A percentile compares a stretch with the other conserved stretches of the same genome.
These are phyloP conservation scores for Phialemonium atrogriseum DNA, from an alignment of 2,329 filamentous ascomycete species.

Conservation along the genomic window DNA sequence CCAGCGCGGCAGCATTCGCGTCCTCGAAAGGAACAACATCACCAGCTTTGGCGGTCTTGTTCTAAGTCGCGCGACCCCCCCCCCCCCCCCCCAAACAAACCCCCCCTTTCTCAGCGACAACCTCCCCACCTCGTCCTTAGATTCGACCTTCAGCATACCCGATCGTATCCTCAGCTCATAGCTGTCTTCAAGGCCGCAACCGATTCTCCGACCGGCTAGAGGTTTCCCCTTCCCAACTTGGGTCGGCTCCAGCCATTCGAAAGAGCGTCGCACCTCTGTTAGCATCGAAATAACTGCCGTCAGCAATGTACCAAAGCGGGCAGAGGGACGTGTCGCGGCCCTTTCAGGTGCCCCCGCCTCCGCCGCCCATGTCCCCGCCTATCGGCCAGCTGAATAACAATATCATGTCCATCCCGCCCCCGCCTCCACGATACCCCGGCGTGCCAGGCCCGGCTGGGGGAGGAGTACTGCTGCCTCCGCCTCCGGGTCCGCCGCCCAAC, in stretches of 20 bases:
- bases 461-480: slow-evolving; percentile 43
- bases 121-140: too few species aligned
- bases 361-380: slow-evolving; percentile 47
- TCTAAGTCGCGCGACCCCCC: slow-evolving; percentile 13
- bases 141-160: too few species aligned
- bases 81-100: slow-evolving; percentile 6
- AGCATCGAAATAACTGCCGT: slow-evolving; percentile 11
- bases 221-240: neutral
- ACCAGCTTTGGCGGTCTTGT: slow-evolving; percentile 11
- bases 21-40: slow-evolving; percentile 6
- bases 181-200: too few species aligned
- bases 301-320: slow-evolving; percentile 46
- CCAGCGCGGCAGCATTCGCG: neutral
- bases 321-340: slow-evolving; percentile 45
- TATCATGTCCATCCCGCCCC: slow-evolving; percentile 45
- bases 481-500: slow-evolving; percentile 44
- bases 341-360: slow-evolving; percentile 48
- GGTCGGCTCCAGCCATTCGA: neutral
- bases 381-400: slow-evolving; percentile 30
- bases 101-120: slow-evolving; percentile 2
- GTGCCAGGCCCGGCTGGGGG: slow-evolving; percentile 30
- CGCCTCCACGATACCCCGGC: slow-evolving; percentile 44
- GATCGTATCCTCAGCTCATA: too few species aligned
- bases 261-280: neutral
- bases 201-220: slow-evolving; percentile 1